Evolutionary conservation across 1,284 basidiomycete genomes (phyloP).

Genomic region (Naganishia liquefaciens): DNA sequence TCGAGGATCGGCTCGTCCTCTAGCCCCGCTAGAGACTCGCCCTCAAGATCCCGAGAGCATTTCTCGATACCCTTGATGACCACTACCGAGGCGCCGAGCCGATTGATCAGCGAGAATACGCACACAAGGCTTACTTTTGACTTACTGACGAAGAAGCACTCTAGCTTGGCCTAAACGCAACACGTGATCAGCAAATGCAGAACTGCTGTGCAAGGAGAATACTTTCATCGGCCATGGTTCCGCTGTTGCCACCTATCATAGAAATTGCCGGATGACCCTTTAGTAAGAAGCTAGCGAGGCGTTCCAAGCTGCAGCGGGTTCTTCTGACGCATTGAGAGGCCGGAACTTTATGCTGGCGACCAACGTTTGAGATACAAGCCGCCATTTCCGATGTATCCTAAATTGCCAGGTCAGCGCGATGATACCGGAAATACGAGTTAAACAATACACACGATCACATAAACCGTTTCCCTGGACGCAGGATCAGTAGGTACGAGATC

Average conservation of each 20-base stretch:
- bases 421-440: neutral
- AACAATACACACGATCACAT: neutral
- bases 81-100: neutral
- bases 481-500: neutral
- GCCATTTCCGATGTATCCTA: constrained; percentile 17
- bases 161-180: constrained; percentile 7
- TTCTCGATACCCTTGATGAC: neutral
- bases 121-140: neutral
- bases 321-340: neutral
- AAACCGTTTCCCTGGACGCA: neutral
- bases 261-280: neutral
- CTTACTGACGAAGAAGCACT: constrained; percentile 23
- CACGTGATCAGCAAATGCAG: neutral
- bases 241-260: constrained; percentile 3
- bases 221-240: constrained; percentile 8
- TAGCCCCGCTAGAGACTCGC: neutral
- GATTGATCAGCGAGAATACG: no score
- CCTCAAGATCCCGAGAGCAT: no score
- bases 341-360: neutral
- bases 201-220: neutral
- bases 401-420: neutral
- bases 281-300: neutral
- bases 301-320: constrained; percentile 3
- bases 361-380: neutral
- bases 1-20: neutral